Evolutionary conservation across 2,329 filamentous ascomycete genomes (phyloP).

Genomic region (Cryoendolithus antarcticus): DNA sequence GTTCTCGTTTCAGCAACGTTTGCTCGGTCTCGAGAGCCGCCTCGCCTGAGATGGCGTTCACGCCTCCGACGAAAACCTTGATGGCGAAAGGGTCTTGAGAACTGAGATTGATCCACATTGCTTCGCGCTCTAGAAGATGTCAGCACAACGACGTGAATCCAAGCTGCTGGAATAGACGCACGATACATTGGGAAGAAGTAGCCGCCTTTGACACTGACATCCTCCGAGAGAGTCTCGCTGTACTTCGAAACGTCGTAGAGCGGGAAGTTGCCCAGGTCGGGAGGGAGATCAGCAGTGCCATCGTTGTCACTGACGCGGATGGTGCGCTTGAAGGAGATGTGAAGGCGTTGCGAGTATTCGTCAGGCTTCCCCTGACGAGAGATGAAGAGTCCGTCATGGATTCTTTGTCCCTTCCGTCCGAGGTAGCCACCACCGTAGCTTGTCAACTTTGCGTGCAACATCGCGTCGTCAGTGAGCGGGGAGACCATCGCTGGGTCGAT

Average conservation of each 20-base stretch:
- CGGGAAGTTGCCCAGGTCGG: conserved; percentile 27
- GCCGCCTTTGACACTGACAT: conserved; percentile 32
- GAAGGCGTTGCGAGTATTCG: too few species aligned
- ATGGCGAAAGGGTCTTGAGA: conserved; percentile 21
- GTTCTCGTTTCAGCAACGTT: conserved; percentile 10
- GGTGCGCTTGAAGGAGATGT: conserved; percentile 29
- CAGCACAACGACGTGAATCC: too few species aligned
- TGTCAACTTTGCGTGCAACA: too few species aligned
- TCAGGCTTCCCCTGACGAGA: too few species aligned
- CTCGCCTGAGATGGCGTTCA: conserved; percentile 33
- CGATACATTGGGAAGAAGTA: conserved; percentile 36
- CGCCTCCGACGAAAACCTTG: conserved; percentile 28
- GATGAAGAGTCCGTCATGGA: too few species aligned
- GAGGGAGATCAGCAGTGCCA: conserved; percentile 22
- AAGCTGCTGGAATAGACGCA: too few species aligned
- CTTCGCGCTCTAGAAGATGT: conserved; percentile 23
- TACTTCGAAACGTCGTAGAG: conserved; percentile 28
- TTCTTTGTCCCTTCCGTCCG: too few species aligned
- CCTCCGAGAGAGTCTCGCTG: conserved; percentile 21
- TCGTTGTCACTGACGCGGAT: conserved; percentile 34
- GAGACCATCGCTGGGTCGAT: too few species aligned
- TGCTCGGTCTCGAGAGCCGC: conserved; percentile 15
- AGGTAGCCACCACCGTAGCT: too few species aligned
- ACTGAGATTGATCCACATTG: conserved; percentile 31
- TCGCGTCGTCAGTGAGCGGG: too few species aligned